Conservation (phyloP, 306 rosid species). For the Purshia tridentata region DNA sequence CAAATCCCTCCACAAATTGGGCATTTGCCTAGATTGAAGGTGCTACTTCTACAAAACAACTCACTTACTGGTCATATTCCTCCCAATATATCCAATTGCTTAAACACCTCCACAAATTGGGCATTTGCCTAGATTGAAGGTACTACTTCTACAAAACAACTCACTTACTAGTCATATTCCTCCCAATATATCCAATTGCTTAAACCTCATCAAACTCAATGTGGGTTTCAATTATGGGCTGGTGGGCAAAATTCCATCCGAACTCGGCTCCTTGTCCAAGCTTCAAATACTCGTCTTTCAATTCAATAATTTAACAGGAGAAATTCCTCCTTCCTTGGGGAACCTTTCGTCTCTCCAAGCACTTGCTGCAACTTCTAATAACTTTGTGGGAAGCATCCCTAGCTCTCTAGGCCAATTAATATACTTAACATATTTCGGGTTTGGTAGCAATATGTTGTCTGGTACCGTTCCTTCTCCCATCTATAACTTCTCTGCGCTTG, state of each 20-base stretch:
- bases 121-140: neutral
- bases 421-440: neutral
- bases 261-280: neutral
- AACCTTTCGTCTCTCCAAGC: neutral
- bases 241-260: neutral
- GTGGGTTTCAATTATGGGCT: neutral
- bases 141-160: fast-evolving
- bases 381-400: neutral
- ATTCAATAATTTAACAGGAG: neutral
- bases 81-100: no score
- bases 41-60: no score
- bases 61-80: no score
- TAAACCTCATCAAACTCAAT: fast-evolving
- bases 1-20: no score
- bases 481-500: no score
- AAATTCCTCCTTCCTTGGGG: neutral
- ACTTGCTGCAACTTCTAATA: fast-evolving
- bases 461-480: neutral
- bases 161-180: neutral
- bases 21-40: no score
- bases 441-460: neutral
- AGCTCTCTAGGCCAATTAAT: neutral
- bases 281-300: neutral
- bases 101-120: no score
- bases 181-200: neutral